Percentiles rank a stretch among this genome's conserved stretches.
These are phyloP conservation scores for Malassezia obtusa DNA, from an alignment of 1,284 basidiomycete genomes.

Conservation along the genomic window DNA sequence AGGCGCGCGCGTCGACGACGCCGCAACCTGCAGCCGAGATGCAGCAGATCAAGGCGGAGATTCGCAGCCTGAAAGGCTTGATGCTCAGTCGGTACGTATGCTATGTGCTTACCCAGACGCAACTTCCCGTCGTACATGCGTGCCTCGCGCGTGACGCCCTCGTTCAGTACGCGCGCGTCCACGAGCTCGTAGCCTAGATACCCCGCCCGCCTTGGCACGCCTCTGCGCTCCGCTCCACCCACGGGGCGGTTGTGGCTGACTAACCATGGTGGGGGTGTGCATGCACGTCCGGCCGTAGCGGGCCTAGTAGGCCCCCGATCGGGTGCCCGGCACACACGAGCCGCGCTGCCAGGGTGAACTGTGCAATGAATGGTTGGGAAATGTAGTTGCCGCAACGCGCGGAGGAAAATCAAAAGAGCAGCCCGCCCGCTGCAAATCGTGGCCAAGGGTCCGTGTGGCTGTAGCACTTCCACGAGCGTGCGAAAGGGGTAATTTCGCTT, in stretches of 20 bases:
- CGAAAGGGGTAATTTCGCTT: not conserved
- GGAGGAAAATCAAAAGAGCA: constrained; percentile 1
- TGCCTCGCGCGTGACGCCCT: constrained; percentile 13
- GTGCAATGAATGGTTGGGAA: constrained; percentile 6
- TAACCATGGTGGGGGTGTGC: not conserved
- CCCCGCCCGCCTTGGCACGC: not conserved
- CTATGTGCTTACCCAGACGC: constrained; percentile 12
- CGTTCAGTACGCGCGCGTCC: constrained; percentile 1
- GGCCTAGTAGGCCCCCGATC: not conserved
- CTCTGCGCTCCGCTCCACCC: constrained; percentile 1
- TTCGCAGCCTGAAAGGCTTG: constrained; percentile 40
- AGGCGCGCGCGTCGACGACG: not conserved
- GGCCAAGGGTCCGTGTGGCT: constrained; percentile 1
- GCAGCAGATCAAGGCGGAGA: constrained; percentile 40
- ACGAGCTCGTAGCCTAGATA: not conserved
- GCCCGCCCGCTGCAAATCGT: not conserved
- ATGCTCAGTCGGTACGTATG: constrained; percentile 24
- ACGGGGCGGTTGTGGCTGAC: not conserved
- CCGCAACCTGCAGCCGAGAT: constrained; percentile 10
- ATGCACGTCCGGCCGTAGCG: not conserved
- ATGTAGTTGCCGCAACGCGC: not conserved
- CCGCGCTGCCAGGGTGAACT: not conserved
- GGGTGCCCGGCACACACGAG: constrained; percentile 1
- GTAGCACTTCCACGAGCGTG: not conserved
- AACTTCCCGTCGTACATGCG: constrained; percentile 31